phyloP scores from a whole-genome alignment of 1,139 yeast species.

The Sugiyamaella xylanicola region DNA sequence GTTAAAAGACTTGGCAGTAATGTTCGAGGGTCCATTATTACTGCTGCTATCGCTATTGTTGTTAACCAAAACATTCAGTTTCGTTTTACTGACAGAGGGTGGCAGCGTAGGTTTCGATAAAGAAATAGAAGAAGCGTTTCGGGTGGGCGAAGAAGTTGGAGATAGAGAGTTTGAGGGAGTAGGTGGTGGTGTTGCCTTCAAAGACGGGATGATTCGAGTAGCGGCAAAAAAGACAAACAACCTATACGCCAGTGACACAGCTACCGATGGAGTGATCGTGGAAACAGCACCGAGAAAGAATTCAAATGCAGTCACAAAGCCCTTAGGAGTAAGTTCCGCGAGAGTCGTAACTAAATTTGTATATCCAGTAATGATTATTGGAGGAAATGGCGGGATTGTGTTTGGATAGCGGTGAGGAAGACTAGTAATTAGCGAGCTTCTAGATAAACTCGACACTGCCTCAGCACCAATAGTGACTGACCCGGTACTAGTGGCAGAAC shows the following conservation, averaged over 20 bases:
- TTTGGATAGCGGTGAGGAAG: slow-evolving; percentile 18
- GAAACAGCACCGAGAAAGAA: slow-evolving; percentile 68
- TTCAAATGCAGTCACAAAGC: slow-evolving; percentile 63
- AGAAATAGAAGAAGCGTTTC: slow-evolving; percentile 7
- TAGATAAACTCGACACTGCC: not conserved
- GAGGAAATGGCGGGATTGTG: slow-evolving; percentile 42
- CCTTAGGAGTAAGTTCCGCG: slow-evolving; percentile 50
- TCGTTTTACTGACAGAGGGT: not conserved
- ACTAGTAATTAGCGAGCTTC: not conserved
- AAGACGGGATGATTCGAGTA: slow-evolving; percentile 79
- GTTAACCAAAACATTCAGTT: not conserved
- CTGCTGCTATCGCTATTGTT: slow-evolving; percentile 3
- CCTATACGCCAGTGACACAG: slow-evolving; percentile 80
- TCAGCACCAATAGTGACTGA: not conserved
- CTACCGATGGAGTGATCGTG: slow-evolving; percentile 78
- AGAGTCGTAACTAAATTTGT: slow-evolving; percentile 47
- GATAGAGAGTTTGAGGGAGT: slow-evolving; percentile 14
- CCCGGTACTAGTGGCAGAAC: not conserved
- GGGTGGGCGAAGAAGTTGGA: slow-evolving; percentile 12
- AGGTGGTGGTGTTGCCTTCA: slow-evolving; percentile 29
- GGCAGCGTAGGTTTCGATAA: not conserved
- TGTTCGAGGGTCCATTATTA: not conserved
- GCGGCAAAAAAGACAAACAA: slow-evolving; percentile 90
- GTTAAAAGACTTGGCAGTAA: slow-evolving; percentile 2
- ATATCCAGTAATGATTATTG: slow-evolving; percentile 43